Percentiles rank a stretch among this genome's conserved stretches.
Conservation (phyloP, 2,329 filamentous ascomycete genomes). For the Boeremia lycopersici region DNA sequence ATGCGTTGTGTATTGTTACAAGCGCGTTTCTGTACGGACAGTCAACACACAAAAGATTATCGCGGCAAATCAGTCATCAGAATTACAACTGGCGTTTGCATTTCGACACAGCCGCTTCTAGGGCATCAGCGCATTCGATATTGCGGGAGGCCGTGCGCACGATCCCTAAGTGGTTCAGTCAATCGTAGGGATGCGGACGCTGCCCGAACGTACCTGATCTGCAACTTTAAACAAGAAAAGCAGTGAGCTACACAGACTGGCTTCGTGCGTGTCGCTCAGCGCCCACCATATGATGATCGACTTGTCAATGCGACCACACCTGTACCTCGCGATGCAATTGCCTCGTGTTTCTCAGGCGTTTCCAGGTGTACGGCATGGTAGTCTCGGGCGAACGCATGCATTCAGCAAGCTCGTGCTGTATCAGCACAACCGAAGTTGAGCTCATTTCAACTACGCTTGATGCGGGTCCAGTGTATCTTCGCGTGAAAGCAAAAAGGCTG, state of each 20-base stretch:
- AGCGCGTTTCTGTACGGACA: background rate
- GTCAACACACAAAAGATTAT: too few relatives aligned
- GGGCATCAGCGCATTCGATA: constrained; percentile 4
- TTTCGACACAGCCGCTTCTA: background rate
- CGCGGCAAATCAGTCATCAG: background rate
- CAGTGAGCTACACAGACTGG: constrained; percentile 1
- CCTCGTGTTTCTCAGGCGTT: background rate
- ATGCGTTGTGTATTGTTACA: background rate
- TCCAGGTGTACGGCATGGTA: constrained; percentile 11
- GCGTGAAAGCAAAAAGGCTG: constrained; percentile 1
- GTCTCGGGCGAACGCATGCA: constrained; percentile 7
- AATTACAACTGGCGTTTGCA: background rate
- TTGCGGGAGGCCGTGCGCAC: constrained; percentile 14
- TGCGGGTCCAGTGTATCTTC: constrained; percentile 9
- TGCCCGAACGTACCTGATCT: background rate
- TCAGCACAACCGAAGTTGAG: constrained; percentile 10
- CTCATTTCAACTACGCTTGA: constrained; percentile 11
- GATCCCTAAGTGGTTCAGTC: constrained; percentile 6
- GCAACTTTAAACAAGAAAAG: constrained; percentile 7
- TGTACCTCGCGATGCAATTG: background rate
- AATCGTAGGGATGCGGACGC: constrained; percentile 6
- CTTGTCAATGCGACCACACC: background rate
- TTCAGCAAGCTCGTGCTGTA: constrained; percentile 18
- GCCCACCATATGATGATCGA: background rate
- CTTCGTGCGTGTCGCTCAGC: background rate